Evolutionary conservation across 768 basidiomycete species (phyloP), one percentile per base, ranked within the genome.

Genomic region (Pulveroboletus sp.): DNA sequence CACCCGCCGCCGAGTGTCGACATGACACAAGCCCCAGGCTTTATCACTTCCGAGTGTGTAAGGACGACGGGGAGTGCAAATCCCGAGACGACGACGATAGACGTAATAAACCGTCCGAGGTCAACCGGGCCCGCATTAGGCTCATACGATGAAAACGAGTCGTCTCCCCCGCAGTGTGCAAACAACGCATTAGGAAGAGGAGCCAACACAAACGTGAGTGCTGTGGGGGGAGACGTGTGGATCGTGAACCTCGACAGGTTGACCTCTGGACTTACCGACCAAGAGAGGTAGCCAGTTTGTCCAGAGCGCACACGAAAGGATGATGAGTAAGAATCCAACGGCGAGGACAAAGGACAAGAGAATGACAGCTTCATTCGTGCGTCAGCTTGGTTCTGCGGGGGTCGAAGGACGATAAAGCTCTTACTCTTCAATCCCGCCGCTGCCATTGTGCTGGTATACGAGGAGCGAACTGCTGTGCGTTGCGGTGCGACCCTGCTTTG

Each of bases 291-390:
- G 76, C 96, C 96, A 99, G 68, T 99, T 99, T 12, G 82, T 73
- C 86, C 87, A 98, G 28, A 98, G 74, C 7, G 96, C 96, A 66
- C 96, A 98, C 1, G 92, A 92, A 21, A 99, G 84, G 68, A 99
- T 99, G 63, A 98, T 90, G 64, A 98, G 81, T 50, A 99, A 73
- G 74, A 99, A 99, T n/a, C 96, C 96, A 14, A 95, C 80, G 6
- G 96, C 96, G 43, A 99, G 85, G 46, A 97, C 91, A 71, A 99
- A 97, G 2, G 96, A 94, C 40, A 99, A 84, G 46, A 97, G 77
- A 60, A 98, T 93, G 56, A 98, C 93, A 63, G 93, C 94, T 97
- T 65, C 42, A 5, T 56, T 41, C 3, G 24, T 47, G 39, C 14
- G 26, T 42, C 9, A 57, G 46, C 18, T 32, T 26, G 27, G 28